Base-by-base conservation (phyloP, 2,329 filamentous ascomycete genomes). In the Mycosphaerelloides madeirae region DNA sequence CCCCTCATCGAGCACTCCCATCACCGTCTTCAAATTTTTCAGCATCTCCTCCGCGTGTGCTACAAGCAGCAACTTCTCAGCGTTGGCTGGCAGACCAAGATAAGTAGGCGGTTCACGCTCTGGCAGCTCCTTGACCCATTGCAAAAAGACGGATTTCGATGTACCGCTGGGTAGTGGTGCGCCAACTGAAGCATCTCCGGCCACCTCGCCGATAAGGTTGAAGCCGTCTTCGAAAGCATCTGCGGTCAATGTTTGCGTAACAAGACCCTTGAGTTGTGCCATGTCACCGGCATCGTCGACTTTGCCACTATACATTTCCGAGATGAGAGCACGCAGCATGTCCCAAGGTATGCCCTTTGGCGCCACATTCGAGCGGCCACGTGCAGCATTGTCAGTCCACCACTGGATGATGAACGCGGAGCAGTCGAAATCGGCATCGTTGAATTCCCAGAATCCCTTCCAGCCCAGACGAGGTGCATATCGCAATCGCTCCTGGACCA, bases 361-460 rank as follows among this genome's bases (percentile, higher is more conserved):
- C 2, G 90, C 88, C 56, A 98, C 83, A 65, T 98, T 98, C 48
- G 88, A 91, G 47, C 93, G 84, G 54, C 85, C 88, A 56, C 85
- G 81, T 2, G 91, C 86, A 25, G 87, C 81, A 3, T 75, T 76
- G 57, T 96, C 88, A 52, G 96, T 77, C 93, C 93, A 98, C 25
- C 85, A 87, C 63, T 98, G 93, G 56, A 97, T 88, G 54, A 98
- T 94, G 67, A 87, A 93, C 43, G 88, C 87, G 35, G 87, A 95
- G 70, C 93, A 98, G 77, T 98, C 91, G 68, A 97, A 97, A 69
- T 98, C 93, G 58, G 90, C 95, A 68, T 98, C 94, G 65, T 98
- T 98, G 68, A 98, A 98, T 69, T 98, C 94, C 93, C 94, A 98
- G 77, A 96, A 95, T 42, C 89, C 88, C 73, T 95, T 96, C 93